These are phyloP conservation scores for Lepidium didymum DNA, from an alignment of 345 rosid genomes.

Conservation along the genomic window DNA sequence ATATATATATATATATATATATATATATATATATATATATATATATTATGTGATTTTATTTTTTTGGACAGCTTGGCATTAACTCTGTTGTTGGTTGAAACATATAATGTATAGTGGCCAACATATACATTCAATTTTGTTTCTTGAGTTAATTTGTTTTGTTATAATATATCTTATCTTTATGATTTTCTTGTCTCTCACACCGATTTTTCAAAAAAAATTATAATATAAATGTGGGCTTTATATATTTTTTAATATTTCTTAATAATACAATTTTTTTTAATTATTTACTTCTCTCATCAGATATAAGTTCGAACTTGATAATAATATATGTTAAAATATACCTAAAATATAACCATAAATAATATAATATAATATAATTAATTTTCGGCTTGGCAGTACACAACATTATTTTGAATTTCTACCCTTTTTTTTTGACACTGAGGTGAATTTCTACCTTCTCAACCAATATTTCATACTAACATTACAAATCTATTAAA, in stretches of 20 bases:
- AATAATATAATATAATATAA: neutral
- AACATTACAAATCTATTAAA: neutral
- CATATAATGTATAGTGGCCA: constrained; percentile 1
- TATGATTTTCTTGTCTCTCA: constrained; percentile 8
- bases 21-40: too few relatives aligned
- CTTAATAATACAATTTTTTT: neutral
- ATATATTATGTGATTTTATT: too few relatives aligned
- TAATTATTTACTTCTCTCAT: neutral
- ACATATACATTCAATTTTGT: neutral
- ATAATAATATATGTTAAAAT: neutral
- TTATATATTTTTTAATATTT: neutral
- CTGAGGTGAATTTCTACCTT: neutral
- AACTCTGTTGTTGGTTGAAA: constrained; percentile 11
- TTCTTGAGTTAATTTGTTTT: neutral
- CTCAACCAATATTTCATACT: neutral
- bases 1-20: too few relatives aligned
- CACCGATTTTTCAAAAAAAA: neutral
- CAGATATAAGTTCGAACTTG: neutral
- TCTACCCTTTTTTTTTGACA: too few relatives aligned
- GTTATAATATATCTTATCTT: neutral
- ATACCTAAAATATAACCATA: neutral
- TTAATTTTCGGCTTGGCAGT: too few relatives aligned
- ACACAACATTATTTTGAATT: neutral
- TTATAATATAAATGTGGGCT: too few relatives aligned
- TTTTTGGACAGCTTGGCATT: neutral